Evolutionary conservation across 2,329 filamentous ascomycete species (phyloP), one percentile per base, ranked within the genome.

Genomic region (Chaetothyriales sp.): DNA sequence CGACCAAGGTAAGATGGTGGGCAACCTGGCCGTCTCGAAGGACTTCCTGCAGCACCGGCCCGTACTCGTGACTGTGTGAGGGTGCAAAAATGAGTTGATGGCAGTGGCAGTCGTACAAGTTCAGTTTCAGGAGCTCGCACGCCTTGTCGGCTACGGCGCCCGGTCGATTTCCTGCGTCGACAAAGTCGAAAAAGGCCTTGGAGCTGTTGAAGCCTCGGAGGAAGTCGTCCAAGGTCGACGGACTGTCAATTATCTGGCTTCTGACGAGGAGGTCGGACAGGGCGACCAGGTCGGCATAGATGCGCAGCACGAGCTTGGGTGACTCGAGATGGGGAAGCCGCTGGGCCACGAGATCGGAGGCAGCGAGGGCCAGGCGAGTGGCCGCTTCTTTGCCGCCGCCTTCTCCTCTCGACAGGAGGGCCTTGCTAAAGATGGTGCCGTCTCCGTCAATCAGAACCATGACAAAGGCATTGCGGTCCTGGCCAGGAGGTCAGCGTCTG

Each of bases 41-140:
- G 48, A 71, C 70, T 33, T 76, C 69, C 60, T 77, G 72, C 9
- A 82, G 66, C 37, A 75, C 65, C 9, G 69, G 68, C 20, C 73
- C 72, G 62, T 79, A 81, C 19, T 74, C 70, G 51, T 73, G 73
- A 64, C 78, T 75, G 53, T 77, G 74, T 13, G 75, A 76, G 63
- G 77, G 80, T 7, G 78, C 80, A 37, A 82, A 69, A 47, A 81
- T 67, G 49, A 82, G 73, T 51, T 80, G 77, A 50, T 76, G 77
- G 61, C 79, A 82, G 58, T 80, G 77, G 56, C 72, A 75, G 58
- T 81, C 75, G 63, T 75, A 69, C 48, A 79, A 66, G 63, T 75
- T 72, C 47, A 77, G 63, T 58, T 76, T 75, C 64, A 82, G 75
- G 49, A 58, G 57, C 54, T 63, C 62, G 60, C 64, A 62, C 56